A percentile compares a stretch with the other conserved stretches of the same genome.
Conservation (phyloP, 495 filamentous ascomycete genomes). For the Apodospora peruviana region DNA sequence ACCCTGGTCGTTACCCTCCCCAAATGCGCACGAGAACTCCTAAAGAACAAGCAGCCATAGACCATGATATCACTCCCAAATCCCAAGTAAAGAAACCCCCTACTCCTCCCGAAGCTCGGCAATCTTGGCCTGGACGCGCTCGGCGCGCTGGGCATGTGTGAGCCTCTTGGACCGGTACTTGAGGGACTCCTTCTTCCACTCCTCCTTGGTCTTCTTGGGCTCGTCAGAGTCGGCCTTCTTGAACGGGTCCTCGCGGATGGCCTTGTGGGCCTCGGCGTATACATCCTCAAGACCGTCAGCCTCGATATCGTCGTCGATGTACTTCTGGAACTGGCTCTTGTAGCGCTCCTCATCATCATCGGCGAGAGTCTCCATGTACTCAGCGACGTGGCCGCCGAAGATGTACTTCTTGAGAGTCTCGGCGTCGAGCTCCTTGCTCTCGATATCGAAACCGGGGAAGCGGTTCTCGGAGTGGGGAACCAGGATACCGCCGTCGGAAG, state of each 20-base stretch:
- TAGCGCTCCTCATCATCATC: slow-evolving; percentile 99
- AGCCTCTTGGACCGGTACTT: slow-evolving; percentile 78
- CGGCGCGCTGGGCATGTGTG: slow-evolving; percentile 69
- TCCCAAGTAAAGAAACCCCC: slow-evolving; percentile 12
- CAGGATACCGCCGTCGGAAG: slow-evolving; percentile 94
- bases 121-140: slow-evolving; percentile 84
- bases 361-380: slow-evolving; percentile 99
- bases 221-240: slow-evolving; percentile 81
- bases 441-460: slow-evolving; percentile 97
- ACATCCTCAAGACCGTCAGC: slow-evolving; percentile 96
- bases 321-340: slow-evolving; percentile 94
- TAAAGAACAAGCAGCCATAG: slow-evolving; percentile 24
- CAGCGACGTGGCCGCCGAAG: slow-evolving; percentile 92
- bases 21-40: slow-evolving; percentile 17
- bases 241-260: slow-evolving; percentile 96
- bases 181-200: slow-evolving; percentile 93
- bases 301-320: slow-evolving; percentile 94
- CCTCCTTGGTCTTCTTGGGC: slow-evolving; percentile 86
- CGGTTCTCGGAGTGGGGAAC: slow-evolving; percentile 98
- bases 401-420: slow-evolving; percentile 99
- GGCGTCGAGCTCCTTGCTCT: slow-evolving; percentile 92
- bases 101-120: slow-evolving; percentile 55
- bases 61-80: slow-evolving; percentile 23
- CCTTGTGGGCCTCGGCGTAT: slow-evolving; percentile 89
- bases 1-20: slow-evolving; percentile 23